Base-by-base conservation (phyloP, 371 early-diverging fungal species). In the Mortierella sp. region DNA sequence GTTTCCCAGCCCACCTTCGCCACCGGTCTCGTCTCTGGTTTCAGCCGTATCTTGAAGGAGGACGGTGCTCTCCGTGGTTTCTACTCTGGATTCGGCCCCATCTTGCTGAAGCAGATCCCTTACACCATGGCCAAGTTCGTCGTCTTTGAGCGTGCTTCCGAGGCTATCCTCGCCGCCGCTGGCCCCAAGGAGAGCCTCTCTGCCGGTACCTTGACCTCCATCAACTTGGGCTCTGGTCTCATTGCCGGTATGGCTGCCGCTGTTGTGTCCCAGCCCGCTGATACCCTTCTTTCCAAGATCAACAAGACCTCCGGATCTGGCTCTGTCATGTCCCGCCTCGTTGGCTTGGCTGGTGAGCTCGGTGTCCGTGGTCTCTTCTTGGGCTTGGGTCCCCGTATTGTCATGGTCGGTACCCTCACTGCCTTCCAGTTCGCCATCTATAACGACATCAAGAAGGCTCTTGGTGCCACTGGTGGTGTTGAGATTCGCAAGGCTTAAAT, bases 41-140 rank as follows among this genome's bases (percentile, higher is more conserved):
- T 89, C 82, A 43, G 76, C 59, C 82, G 82, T 32, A 79, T 90
- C 78, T 69, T 87, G 69, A 87, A 79, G 79, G 90, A 89, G 79
- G 91, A 92, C 52, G 91, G 91, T 81, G 85, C 82, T 53, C 46
- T 85, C 62, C 86, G 87, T 64, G 92, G 89, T 78, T 90, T 90
- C 84, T 92, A 90, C 86, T 89, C 88, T 68, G 90, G 90, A 65
- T 89, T 90, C 80, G 90, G 89, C 57, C 92, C 92, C 43, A 90
- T 92, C 73, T 81, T 89, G 70, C 83, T 90, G 80, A 90, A 90
- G 82, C 91, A 90, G 73, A 85, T 91, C 75, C 91, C 91, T 44
- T 97, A 97, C 86, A 97, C 97, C 60, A 94, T 97, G 89, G 94
- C 94, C 80, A 97, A 97, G 86, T 97, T 97, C 80, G 94, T 91